Percentiles rank a stretch among this genome's conserved stretches.
These are phyloP conservation scores for Spergularia azorica DNA, from an alignment of 179 eudicot species.

Conservation along the genomic window DNA sequence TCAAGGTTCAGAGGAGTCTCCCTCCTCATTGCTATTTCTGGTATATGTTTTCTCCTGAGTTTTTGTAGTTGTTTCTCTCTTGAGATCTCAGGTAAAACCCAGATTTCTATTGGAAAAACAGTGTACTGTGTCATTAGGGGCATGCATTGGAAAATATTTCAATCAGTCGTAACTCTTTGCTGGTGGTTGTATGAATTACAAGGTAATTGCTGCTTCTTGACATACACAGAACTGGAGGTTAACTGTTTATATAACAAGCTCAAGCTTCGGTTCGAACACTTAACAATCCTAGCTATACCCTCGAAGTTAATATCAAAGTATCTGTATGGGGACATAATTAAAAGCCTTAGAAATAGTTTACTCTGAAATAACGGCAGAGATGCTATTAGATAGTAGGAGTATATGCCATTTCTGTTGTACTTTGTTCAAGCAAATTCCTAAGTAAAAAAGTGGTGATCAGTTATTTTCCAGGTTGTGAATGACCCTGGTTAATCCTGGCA, in stretches of 20 bases:
- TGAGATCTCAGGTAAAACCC: no score
- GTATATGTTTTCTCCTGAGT: no score
- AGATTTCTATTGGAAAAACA: no score
- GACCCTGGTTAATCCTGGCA: conserved; percentile 69
- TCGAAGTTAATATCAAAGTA: no score
- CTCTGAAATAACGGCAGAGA: not conserved
- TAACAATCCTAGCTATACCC: not conserved
- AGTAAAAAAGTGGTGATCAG: not conserved
- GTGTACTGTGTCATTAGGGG: no score
- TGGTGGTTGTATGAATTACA: not conserved
- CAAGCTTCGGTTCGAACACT: not conserved
- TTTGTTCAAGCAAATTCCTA: not conserved
- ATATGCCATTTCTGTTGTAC: no score
- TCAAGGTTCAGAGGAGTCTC: no score
- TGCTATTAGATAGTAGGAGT: no score
- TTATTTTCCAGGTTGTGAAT: not conserved
- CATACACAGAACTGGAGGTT: not conserved
- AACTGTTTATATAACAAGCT: conserved; percentile 6
- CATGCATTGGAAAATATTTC: no score
- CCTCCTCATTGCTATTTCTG: no score
- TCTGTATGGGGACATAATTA: not conserved
- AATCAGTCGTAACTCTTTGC: no score
- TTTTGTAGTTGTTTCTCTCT: no score
- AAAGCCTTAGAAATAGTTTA: not conserved
- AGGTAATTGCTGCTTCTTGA: not conserved